These are phyloP conservation scores for Speleostelium caveatum DNA, from an alignment of 78 protist genomes.

Conservation along the genomic window DNA sequence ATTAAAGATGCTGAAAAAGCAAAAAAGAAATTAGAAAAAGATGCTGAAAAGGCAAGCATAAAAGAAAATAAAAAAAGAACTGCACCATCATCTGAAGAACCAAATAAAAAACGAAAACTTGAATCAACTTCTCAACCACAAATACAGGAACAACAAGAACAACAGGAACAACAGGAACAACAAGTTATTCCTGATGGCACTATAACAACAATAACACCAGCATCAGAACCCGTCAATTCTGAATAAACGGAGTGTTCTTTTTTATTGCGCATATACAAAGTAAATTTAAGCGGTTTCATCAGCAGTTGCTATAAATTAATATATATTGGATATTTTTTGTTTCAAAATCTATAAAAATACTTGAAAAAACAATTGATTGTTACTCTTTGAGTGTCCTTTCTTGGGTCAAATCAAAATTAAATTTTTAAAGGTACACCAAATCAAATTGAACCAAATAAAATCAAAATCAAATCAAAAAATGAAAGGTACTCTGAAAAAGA, in stretches of 20 bases:
- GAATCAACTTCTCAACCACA: not conserved
- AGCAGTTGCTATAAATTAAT: too few species aligned
- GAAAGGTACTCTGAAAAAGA: too few species aligned
- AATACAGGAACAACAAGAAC: not conserved
- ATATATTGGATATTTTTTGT: too few species aligned
- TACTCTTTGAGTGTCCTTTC: too few species aligned
- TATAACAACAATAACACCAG: not conserved
- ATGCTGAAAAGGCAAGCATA: not conserved
- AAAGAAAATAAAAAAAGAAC: not conserved
- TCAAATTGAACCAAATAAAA: too few species aligned
- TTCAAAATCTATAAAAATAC: too few species aligned
- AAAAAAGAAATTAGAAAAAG: not conserved
- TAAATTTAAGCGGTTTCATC: too few species aligned
- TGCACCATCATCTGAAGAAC: not conserved
- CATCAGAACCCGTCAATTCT: not conserved
- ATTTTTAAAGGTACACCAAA: too few species aligned
- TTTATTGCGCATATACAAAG: too few species aligned
- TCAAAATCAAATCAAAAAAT: too few species aligned
- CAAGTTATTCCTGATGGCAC: not conserved
- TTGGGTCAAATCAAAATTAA: too few species aligned
- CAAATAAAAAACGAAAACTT: not conserved
- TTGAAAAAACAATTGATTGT: too few species aligned
- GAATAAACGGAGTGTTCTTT: not conserved
- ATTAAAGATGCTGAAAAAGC: slow-evolving; percentile 1
- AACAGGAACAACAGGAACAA: not conserved